A percentile compares a stretch with the other conserved stretches of the same genome.
phyloP scores from a whole-genome alignment of 1,139 yeast species.

The Saccharomyces hybrid region DNA sequence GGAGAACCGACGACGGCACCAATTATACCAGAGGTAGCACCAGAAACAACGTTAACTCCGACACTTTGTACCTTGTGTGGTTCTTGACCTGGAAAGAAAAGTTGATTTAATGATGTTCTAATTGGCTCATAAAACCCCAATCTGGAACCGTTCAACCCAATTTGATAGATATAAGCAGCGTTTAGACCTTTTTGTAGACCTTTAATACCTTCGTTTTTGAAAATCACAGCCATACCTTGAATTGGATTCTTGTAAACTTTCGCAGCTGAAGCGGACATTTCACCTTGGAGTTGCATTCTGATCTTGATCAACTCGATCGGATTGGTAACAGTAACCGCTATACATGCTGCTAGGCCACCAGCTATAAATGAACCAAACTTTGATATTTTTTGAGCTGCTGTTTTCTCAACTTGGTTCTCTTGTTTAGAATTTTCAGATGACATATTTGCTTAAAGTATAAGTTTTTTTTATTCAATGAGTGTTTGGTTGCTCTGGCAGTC shows the following conservation, averaged over 20 bases:
- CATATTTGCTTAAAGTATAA: not conserved
- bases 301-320: slow-evolving; percentile 93
- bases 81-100: slow-evolving; percentile 47
- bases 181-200: slow-evolving; percentile 85
- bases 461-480: not conserved
- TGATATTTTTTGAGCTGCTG: slow-evolving; percentile 49
- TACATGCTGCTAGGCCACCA: slow-evolving; percentile 94
- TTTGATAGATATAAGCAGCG: slow-evolving; percentile 79
- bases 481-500: not conserved
- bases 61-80: slow-evolving; percentile 48
- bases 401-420: slow-evolving; percentile 21
- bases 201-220: slow-evolving; percentile 70
- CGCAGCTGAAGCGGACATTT: slow-evolving; percentile 51
- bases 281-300: slow-evolving; percentile 95
- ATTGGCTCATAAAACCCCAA: slow-evolving; percentile 90
- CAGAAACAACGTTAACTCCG: slow-evolving; percentile 66
- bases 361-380: slow-evolving; percentile 77
- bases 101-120: slow-evolving; percentile 49
- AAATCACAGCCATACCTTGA: slow-evolving; percentile 75
- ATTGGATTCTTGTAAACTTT: slow-evolving; percentile 69
- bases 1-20: slow-evolving; percentile 93
- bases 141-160: slow-evolving; percentile 88
- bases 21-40: slow-evolving; percentile 75
- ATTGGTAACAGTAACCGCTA: slow-evolving; percentile 93
- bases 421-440: slow-evolving; percentile 2